Conservation (phyloP, 1,139 yeast species). For the Kodamaea alishanica region DNA sequence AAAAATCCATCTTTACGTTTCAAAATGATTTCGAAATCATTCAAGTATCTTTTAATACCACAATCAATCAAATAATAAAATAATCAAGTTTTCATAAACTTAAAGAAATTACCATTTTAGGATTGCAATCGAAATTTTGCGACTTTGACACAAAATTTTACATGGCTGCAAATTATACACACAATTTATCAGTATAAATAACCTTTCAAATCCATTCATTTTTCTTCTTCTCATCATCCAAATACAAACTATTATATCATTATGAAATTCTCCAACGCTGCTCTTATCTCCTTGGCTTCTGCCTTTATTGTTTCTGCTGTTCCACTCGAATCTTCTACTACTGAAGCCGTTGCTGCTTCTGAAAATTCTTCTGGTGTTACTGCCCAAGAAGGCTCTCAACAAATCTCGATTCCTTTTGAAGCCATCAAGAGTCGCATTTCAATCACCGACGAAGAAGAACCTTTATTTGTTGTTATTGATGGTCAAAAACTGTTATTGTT, state of each 20-base stretch:
- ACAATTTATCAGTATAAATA: background rate
- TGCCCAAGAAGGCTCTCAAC: constrained; percentile 10
- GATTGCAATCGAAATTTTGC: too few species aligned
- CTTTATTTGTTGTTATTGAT: constrained; percentile 14
- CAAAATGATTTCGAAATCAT: too few species aligned
- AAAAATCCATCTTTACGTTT: too few species aligned
- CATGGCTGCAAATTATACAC: too few species aligned
- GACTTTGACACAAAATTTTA: too few species aligned
- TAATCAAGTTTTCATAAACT: too few species aligned
- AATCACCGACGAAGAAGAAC: constrained; percentile 15
- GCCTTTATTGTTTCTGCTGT: constrained; percentile 13
- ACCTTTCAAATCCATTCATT: background rate
- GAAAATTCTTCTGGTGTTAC: constrained; percentile 4
- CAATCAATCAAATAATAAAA: too few species aligned
- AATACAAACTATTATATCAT: constrained; percentile 1
- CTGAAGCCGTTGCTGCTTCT: constrained; percentile 7
- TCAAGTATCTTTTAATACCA: too few species aligned
- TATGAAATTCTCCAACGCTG: constrained; percentile 14
- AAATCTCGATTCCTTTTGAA: constrained; percentile 14
- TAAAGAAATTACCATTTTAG: too few species aligned
- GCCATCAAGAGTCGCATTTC: constrained; percentile 14
- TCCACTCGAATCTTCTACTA: constrained; percentile 10
- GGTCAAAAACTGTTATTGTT: constrained; percentile 17
- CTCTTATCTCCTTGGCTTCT: constrained; percentile 12
- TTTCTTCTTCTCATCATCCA: background rate